phyloP scores from a whole-genome alignment of 352 stramenopile species.

The Globisporangium echinulatum region DNA sequence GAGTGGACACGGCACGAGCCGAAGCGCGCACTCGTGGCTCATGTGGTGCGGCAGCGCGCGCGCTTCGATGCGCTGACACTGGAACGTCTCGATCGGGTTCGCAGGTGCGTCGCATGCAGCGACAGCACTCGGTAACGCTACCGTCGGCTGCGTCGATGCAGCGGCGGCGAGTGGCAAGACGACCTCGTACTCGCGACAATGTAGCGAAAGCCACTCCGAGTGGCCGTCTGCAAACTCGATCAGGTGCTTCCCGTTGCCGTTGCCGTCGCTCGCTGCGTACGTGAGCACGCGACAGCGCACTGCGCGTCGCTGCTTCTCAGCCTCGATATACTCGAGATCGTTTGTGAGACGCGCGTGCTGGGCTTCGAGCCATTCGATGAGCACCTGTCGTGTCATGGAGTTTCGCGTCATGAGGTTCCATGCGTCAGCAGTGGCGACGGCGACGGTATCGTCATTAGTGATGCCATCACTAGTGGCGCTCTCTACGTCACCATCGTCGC shows the following conservation, averaged over 20 bases:
- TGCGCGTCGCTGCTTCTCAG: slow-evolving; percentile 10
- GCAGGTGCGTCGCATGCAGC: not conserved
- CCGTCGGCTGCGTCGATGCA: not conserved
- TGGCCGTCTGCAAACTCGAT: slow-evolving; percentile 50
- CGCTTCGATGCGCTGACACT: slow-evolving; percentile 20
- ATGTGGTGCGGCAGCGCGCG: slow-evolving; percentile 18
- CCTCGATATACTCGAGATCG: slow-evolving; percentile 2
- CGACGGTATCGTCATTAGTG: not conserved
- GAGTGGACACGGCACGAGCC: slow-evolving; percentile 53
- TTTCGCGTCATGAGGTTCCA: slow-evolving; percentile 2
- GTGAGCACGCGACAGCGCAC: slow-evolving; percentile 35
- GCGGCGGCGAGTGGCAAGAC: slow-evolving; percentile 2
- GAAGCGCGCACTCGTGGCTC: slow-evolving; percentile 31
- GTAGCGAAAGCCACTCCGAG: slow-evolving; percentile 37
- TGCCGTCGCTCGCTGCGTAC: slow-evolving; percentile 20
- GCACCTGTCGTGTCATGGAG: not conserved
- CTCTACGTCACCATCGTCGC: not conserved
- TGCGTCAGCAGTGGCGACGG: not conserved
- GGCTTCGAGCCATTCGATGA: slow-evolving; percentile 5
- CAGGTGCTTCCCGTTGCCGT: slow-evolving; percentile 19
- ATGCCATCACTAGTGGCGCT: not conserved
- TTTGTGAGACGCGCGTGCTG: slow-evolving; percentile 2
- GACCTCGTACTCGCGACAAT: slow-evolving; percentile 37
- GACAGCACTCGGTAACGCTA: not conserved
- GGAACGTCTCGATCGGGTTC: slow-evolving; percentile 10